Evolutionary conservation across 768 basidiomycete species (phyloP), one percentile per base, ranked within the genome.

Genomic region (Amanita phalloides): DNA sequence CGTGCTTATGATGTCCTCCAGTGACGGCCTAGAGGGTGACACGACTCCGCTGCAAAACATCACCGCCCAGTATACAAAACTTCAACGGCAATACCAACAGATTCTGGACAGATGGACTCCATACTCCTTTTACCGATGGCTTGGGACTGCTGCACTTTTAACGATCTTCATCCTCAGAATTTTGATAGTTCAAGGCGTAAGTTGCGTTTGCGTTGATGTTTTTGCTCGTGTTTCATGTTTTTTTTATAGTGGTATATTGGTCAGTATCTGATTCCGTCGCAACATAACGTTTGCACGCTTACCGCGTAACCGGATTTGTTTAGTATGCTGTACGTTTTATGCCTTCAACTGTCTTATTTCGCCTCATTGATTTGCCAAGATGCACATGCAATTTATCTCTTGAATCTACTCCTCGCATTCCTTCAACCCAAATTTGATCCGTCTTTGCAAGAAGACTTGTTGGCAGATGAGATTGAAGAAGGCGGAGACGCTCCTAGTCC

Each of bases 381-480:
- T 63, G 94, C 89, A 14, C 84, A 89, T 58, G 93, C 90, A 28
- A 97, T 96, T 59, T 97, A 97, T 70, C 81, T 95, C 56, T 78
- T 97, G 54, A 96, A 99, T 71, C 81, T 99, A 49, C 82, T 99
- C 50, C 78, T 99, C 57, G 95, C 96, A 1, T 99, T 99, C 75
- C 75, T 99, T 14, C 94, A 97, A 72, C 96, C 96, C 32, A 90
- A 86, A 65, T 98, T 99, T 65, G 96, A 99, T 68, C 95, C 96
- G 0, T 95, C 94, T 1, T 71, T 97, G 30, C 87, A 93, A 57
- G 90, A 90, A 43, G 96, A 99, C 65, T 72, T 97, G 10, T 75
- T 90, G 56, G 96, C 92, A 1, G 89, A 94, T 57, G 94, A 97
- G 62, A 86, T 96, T 17, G 96, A 99, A 60, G 94, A 91, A 63